Evolutionary conservation across 2,329 filamentous ascomycete genomes (phyloP).

Genomic region (Cylindrodendrum hubeiense): DNA sequence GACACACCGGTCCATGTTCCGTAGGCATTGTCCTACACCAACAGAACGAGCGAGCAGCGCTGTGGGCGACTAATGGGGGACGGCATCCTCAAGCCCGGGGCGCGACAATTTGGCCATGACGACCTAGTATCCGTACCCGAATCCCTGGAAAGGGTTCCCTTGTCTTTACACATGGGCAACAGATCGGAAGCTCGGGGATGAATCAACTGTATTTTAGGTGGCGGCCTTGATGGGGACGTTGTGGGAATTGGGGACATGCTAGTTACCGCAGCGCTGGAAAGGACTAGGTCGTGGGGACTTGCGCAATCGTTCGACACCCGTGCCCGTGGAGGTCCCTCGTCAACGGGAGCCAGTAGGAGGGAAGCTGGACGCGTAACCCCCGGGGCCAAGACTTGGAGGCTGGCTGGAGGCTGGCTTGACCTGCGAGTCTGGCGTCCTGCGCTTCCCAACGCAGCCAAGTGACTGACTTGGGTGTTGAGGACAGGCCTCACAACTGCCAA

Average conservation of each 20-base stretch:
- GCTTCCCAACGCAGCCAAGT: not conserved
- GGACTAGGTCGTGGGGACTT: constrained; percentile 33
- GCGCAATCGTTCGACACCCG: constrained; percentile 2
- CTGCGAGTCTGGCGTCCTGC: not conserved
- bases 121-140: too few species aligned
- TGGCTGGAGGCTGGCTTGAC: constrained; percentile 4
- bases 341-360: constrained; percentile 16
- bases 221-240: constrained; percentile 30
- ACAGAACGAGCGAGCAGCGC: not conserved
- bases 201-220: constrained; percentile 22
- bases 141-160: not conserved
- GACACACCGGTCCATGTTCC: not conserved
- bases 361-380: not conserved
- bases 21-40: not conserved
- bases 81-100: too few species aligned
- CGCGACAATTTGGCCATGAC: too few species aligned
- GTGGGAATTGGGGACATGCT: constrained; percentile 33
- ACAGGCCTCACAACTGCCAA: not conserved
- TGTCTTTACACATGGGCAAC: not conserved
- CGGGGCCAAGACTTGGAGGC: not conserved
- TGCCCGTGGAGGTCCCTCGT: constrained; percentile 10
- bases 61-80: too few species aligned
- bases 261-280: constrained; percentile 43
- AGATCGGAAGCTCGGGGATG: not conserved
- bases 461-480: not conserved